Percentiles rank a stretch among this genome's conserved stretches.
These are phyloP conservation scores for Pirum gemmata DNA, from an alignment of 78 protist genomes.

Conservation along the genomic window DNA sequence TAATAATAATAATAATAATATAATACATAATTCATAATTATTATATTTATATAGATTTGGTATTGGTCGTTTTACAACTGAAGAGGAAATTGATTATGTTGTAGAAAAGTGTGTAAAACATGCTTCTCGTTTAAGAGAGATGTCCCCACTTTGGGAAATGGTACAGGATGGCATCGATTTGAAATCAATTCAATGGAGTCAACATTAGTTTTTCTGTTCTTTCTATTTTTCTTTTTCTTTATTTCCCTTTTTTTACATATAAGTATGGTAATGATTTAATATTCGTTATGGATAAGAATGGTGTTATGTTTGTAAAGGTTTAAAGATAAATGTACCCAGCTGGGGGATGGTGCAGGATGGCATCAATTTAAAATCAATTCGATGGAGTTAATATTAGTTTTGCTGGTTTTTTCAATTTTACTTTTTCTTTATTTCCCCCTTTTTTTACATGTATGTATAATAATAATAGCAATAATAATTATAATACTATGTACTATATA, in stretches of 20 bases:
- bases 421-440: too few relatives aligned
- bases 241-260: too few relatives aligned
- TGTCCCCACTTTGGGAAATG: constrained; percentile 95
- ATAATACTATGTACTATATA: too few relatives aligned
- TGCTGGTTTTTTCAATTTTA: neutral
- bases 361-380: constrained; percentile 73
- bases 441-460: too few relatives aligned
- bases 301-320: constrained; percentile 63
- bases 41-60: too few relatives aligned
- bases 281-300: neutral
- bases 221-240: too few relatives aligned
- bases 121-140: constrained; percentile 80
- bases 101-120: constrained; percentile 38
- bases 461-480: too few relatives aligned
- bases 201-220: constrained; percentile 47
- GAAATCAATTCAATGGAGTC: constrained; percentile 71
- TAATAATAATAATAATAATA: too few relatives aligned
- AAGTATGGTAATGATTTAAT: too few relatives aligned
- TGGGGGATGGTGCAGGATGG: constrained; percentile 95
- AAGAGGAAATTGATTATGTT: constrained; percentile 28
- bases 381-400: constrained; percentile 68
- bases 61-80: constrained; percentile 70
- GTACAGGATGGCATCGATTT: constrained; percentile 88
- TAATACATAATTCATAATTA: too few relatives aligned
- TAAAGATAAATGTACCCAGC: constrained; percentile 87